These are phyloP conservation scores for Tetrapisispora taiwanensis DNA, from an alignment of 805 yeast genomes.

Conservation along the genomic window DNA sequence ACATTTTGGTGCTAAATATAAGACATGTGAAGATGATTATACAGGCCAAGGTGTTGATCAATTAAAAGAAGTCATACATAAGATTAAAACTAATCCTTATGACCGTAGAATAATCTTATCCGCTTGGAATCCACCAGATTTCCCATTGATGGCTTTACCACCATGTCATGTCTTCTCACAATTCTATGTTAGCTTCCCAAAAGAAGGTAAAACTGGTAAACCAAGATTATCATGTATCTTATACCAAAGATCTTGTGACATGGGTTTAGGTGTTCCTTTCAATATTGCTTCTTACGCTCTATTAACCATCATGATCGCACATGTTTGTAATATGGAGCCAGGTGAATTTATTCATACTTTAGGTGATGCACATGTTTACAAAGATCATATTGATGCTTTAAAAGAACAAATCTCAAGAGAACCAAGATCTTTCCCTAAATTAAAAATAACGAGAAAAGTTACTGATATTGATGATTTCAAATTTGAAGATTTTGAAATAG, in stretches of 20 bases:
- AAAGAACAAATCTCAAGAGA: constrained; percentile 64
- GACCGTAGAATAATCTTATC: constrained; percentile 90
- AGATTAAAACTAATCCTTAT: constrained; percentile 78
- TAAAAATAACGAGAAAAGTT: constrained; percentile 59
- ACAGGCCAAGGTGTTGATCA: constrained; percentile 87
- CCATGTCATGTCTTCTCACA: constrained; percentile 97
- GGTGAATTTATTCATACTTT: constrained; percentile 92
- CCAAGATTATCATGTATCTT: constrained; percentile 78
- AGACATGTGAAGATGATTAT: constrained; percentile 79
- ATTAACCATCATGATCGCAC: constrained; percentile 89
- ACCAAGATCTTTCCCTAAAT: constrained; percentile 75
- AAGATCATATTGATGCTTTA: constrained; percentile 87
- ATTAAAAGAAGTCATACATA: constrained; percentile 65
- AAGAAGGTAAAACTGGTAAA: constrained; percentile 30
- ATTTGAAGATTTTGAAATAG: constrained; percentile 78
- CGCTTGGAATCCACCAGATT: constrained; percentile 98
- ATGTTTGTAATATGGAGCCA: constrained; percentile 87
- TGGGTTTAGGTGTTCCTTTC: constrained; percentile 99
- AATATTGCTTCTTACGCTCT: constrained; percentile 95
- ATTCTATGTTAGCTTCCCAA: constrained; percentile 84
- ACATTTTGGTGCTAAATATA: constrained; percentile 92
- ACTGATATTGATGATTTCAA: constrained; percentile 74
- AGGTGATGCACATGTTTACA: constrained; percentile 95
- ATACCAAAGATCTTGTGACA: constrained; percentile 97
- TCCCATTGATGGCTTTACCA: constrained; percentile 89